Evolutionary conservation across 768 basidiomycete species (phyloP), one percentile per base, ranked within the genome.

Genomic region (Lactarius hatsudake): DNA sequence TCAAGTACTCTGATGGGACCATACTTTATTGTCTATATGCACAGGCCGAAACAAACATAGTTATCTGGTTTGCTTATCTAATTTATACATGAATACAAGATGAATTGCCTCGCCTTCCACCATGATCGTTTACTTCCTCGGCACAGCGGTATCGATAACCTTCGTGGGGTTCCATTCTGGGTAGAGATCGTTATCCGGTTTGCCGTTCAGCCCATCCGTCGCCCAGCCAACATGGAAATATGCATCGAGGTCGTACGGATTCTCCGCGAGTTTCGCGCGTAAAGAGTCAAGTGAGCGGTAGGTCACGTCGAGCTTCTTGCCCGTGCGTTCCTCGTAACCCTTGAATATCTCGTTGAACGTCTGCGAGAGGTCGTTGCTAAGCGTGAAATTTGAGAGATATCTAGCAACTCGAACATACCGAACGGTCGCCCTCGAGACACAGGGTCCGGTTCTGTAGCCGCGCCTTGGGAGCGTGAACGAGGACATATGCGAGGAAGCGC

Each of bases 151-250:
- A 34, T 67, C 66, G 23, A 71, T 20, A 32, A 73, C 68, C 48
- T 64, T 69, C 18, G 58, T 69, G 32, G 72, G 72, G 26, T 72
- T 73, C 69, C 69, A 73, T 10, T 60, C 70, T 3, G 72, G 72
- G 36, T 43, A 71, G 20, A 69, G 45, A 10, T 38, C 65, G 53
- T 72, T 72, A 59, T 70, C 63, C 1, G 62, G 43, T 32, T 59
- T 54, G 1, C 68, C 71, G 1, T 70, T 65, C 12, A 58, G 1
- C 12, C 68, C 66, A 26, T 59, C 56, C 13, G 61, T 66, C 10
- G 59, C 61, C 68, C 63, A 70, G 32, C 30, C 40, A 7, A 66
- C 0, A 26, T 67, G 66, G 26, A 72, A 26, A 26, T 56, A 56
- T n/a, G 64, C 59, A 20, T 56, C 56, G 38, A 71, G 68, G 59